Conservation (phyloP, 352 stramenopile genomes). For the Globisporangium parvum region DNA sequence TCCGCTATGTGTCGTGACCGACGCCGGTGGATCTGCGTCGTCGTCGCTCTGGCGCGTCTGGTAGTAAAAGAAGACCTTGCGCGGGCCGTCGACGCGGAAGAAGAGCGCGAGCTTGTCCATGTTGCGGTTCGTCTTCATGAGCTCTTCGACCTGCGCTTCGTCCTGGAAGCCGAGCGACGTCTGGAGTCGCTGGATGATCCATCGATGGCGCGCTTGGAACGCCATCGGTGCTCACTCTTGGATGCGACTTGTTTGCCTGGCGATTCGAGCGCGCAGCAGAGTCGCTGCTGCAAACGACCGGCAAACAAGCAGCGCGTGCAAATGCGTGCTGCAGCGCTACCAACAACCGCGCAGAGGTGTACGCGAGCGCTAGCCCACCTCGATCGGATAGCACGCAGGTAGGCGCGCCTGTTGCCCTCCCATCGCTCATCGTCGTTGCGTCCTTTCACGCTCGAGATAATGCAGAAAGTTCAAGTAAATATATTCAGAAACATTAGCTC, state of each 20-base stretch:
- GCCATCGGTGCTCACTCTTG: constrained; percentile 32
- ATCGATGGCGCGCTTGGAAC: constrained; percentile 81
- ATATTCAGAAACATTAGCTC: no score
- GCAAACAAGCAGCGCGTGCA: no score
- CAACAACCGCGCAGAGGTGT: no score
- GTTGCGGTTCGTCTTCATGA: constrained; percentile 72
- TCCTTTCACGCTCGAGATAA: no score
- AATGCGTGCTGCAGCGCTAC: no score
- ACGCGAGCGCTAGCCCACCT: no score
- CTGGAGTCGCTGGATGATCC: constrained; percentile 82
- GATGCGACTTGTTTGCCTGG: not conserved
- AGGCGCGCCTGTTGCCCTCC: no score
- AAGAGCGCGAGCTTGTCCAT: constrained; percentile 73
- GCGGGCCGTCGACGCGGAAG: constrained; percentile 59
- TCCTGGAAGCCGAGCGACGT: constrained; percentile 65
- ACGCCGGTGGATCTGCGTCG: not conserved
- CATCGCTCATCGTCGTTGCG: no score
- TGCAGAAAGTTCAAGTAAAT: no score
- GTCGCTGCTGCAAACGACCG: no score
- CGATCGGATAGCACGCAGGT: no score
- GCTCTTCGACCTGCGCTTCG: constrained; percentile 70
- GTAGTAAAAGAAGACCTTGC: constrained; percentile 81
- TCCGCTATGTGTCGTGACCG: constrained; percentile 1
- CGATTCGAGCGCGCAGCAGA: no score
- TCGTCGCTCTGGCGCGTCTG: constrained; percentile 27